Evolutionary conservation across 179 eudicot species (phyloP).

Genomic region (Gypsophila paniculata): DNA sequence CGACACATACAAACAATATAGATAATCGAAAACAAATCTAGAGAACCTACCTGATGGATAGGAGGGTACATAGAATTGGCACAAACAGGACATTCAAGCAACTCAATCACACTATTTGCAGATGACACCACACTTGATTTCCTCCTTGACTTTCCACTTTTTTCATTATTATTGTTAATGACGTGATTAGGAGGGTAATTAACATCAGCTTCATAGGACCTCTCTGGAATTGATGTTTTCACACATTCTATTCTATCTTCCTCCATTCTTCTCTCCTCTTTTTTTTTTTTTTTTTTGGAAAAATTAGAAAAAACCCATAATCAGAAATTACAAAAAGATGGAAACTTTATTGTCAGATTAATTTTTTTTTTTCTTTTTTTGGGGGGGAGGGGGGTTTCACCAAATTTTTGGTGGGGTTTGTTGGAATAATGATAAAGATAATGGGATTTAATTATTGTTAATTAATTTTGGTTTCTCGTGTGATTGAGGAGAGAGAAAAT

Average conservation of each 20-base stretch:
- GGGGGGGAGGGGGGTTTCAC: constrained; percentile 18
- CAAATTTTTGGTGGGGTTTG: constrained; percentile 28
- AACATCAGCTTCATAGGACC: constrained; percentile 34
- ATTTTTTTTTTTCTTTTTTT: too few relatives aligned
- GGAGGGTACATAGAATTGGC: constrained; percentile 46
- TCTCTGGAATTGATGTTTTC: constrained; percentile 28
- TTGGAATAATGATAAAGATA: constrained; percentile 18
- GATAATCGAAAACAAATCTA: not conserved
- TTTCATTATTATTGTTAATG: constrained; percentile 16
- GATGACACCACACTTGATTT: constrained; percentile 31
- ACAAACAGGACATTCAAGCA: constrained; percentile 45
- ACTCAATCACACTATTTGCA: constrained; percentile 32
- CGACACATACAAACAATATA: not conserved
- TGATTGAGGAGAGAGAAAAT: too few relatives aligned
- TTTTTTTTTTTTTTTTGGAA: not conserved
- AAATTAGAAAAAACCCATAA: constrained; percentile 25
- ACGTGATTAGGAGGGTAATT: constrained; percentile 27
- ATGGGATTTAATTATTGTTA: too few relatives aligned
- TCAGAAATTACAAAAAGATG: constrained; percentile 25
- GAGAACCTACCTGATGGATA: constrained; percentile 33
- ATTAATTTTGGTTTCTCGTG: too few relatives aligned
- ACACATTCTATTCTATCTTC: constrained; percentile 40
- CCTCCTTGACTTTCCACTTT: constrained; percentile 31
- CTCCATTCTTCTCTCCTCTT: constrained; percentile 25
- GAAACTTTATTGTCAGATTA: constrained; percentile 22